These are phyloP conservation scores for Tulasnella sp. DNA, from an alignment of 768 basidiomycete species.

Conservation along the genomic window DNA sequence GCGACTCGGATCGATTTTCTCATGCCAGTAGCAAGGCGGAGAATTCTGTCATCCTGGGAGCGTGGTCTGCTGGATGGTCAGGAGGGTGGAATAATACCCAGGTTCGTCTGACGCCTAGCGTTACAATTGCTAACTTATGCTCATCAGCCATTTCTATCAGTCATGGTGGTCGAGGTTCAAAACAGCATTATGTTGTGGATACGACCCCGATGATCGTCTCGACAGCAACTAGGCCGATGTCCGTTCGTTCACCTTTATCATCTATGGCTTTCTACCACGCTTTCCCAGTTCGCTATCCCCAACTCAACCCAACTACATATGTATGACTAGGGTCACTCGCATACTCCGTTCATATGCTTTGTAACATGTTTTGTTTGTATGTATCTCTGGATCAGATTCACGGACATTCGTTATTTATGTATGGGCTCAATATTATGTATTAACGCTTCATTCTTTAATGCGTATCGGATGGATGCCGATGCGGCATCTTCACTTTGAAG, in stretches of 20 bases:
- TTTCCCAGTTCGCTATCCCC: not conserved
- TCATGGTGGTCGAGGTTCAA: constrained; percentile 82
- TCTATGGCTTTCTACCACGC: no score
- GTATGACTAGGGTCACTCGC: not conserved
- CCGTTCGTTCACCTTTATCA: no score
- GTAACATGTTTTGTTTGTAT: not conserved
- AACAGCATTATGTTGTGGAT: constrained; percentile 52
- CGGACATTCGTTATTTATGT: no score
- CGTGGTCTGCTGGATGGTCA: not conserved
- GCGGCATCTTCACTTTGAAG: no score
- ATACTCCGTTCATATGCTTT: not conserved
- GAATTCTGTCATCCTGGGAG: no score
- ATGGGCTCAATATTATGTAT: no score
- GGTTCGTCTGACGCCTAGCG: not conserved
- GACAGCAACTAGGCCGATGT: no score
- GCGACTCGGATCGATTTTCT: not conserved
- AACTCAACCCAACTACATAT: not conserved
- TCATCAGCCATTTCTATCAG: constrained; percentile 30
- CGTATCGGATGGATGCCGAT: no score
- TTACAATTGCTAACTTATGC: not conserved
- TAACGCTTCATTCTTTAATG: no score
- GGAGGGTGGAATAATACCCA: not conserved
- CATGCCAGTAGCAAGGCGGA: no score
- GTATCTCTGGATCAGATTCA: not conserved
- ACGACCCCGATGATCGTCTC: constrained; percentile 40